A percentile compares a stretch with the other conserved stretches of the same genome.
Conservation (phyloP, 1,139 yeast species). For the Pichia sp. region DNA sequence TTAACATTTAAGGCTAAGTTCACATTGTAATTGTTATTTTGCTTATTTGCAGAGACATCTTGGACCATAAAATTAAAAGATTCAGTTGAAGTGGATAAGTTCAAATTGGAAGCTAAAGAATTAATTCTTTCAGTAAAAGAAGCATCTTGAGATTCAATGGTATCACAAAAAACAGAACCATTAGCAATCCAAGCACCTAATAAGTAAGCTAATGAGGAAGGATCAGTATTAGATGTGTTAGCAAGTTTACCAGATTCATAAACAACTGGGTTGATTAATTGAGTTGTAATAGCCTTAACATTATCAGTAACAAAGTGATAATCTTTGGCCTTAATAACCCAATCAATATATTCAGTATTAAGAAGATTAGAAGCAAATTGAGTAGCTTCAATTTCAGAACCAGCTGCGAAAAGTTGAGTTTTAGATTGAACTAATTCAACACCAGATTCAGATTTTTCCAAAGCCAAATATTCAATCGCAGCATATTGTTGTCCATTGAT, state of each 20-base stretch:
- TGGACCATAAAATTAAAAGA: no score
- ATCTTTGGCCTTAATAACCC: constrained; percentile 36
- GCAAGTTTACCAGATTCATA: constrained; percentile 24
- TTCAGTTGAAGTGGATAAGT: no score
- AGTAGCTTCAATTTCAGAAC: not conserved
- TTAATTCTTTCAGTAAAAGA: no score
- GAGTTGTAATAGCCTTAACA: constrained; percentile 30
- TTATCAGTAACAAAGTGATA: constrained; percentile 20
- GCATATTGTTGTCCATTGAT: no score
- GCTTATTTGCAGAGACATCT: no score
- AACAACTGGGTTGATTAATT: constrained; percentile 33
- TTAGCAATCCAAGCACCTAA: constrained; percentile 30
- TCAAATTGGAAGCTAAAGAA: no score
- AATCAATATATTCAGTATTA: constrained; percentile 30
- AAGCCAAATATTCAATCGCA: constrained; percentile 4
- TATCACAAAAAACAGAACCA: constrained; percentile 23
- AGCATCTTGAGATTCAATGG: constrained; percentile 27
- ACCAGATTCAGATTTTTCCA: not conserved
- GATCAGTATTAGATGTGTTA: no score
- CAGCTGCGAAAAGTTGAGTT: constrained; percentile 1
- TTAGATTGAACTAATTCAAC: constrained; percentile 1
- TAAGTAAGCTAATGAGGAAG: constrained; percentile 35
- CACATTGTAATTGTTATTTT: no score
- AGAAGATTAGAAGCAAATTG: not conserved
- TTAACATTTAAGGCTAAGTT: no score